Evolutionary conservation across 2,329 filamentous ascomycete genomes (phyloP).

Genomic region (Ceratocystis harringtonii): DNA sequence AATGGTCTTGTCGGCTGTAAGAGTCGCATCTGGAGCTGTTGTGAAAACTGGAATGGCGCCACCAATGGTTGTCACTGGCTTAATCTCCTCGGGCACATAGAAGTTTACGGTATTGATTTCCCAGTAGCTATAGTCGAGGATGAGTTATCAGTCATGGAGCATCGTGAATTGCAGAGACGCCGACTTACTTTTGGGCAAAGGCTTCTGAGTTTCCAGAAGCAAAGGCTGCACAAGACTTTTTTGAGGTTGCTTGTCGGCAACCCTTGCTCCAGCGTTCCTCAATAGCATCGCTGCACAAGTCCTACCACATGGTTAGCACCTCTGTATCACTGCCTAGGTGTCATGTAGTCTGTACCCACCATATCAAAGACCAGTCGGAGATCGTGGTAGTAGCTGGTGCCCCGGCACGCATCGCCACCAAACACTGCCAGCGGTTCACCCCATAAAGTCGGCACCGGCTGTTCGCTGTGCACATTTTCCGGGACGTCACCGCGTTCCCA

Average conservation of each 20-base stretch:
- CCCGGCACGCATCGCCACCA: constrained; percentile 47
- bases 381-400: constrained; percentile 48
- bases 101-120: constrained; percentile 41
- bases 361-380: constrained; percentile 63
- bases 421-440: constrained; percentile 55
- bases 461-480: constrained; percentile 41
- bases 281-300: constrained; percentile 68
- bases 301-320: constrained; percentile 22
- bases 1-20: constrained; percentile 3
- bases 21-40: constrained; percentile 9
- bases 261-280: constrained; percentile 30
- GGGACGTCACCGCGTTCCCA: constrained; percentile 55
- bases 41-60: neutral
- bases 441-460: constrained; percentile 52
- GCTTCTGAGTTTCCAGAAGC: neutral
- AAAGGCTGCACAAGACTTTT: constrained; percentile 30
- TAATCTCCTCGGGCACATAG: constrained; percentile 23
- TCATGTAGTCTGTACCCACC: constrained; percentile 20
- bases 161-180: neutral
- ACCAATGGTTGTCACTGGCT: constrained; percentile 5
- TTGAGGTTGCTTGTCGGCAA: constrained; percentile 25
- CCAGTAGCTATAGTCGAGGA: constrained; percentile 31
- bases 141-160: neutral
- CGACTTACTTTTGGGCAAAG: constrained; percentile 13
- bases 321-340: neutral